Percentiles rank a stretch among this genome's conserved stretches.
phyloP scores from a whole-genome alignment of 2,329 filamentous ascomycete genomes.

The Plenodomus tracheiphilus region DNA sequence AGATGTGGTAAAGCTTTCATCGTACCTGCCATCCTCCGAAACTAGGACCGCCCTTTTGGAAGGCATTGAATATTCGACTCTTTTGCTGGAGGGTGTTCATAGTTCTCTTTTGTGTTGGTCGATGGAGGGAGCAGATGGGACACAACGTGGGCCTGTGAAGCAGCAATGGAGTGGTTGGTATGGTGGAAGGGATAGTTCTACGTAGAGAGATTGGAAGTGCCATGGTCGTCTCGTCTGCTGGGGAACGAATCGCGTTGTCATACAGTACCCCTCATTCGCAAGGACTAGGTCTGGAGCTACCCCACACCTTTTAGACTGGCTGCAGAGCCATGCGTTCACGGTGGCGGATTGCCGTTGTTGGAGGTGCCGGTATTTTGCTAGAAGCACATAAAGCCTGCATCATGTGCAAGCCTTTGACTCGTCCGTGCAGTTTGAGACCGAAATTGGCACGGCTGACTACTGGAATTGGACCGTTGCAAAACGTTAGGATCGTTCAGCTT shows the following conservation, averaged over 20 bases:
- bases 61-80: conserved; percentile 57
- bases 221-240: not conserved
- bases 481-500: conserved; percentile 33
- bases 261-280: conserved; percentile 2
- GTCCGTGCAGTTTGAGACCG: too few relatives aligned
- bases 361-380: not conserved
- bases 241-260: not conserved
- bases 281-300: conserved; percentile 1
- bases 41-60: conserved; percentile 53
- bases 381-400: too few relatives aligned
- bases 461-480: too few relatives aligned
- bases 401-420: too few relatives aligned
- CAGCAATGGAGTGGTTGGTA: not conserved
- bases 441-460: too few relatives aligned
- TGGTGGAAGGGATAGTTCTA: not conserved
- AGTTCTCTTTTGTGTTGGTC: too few relatives aligned
- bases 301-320: conserved; percentile 2
- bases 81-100: conserved; percentile 56
- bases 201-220: not conserved
- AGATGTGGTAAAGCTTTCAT: too few relatives aligned
- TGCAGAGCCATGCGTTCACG: not conserved
- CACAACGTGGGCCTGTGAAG: not conserved
- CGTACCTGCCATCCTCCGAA: conserved; percentile 64
- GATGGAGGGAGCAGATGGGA: too few relatives aligned
- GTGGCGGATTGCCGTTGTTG: not conserved